phyloP scores from a whole-genome alignment of 2,329 filamentous ascomycete genomes.

The Nemania sp. region DNA sequence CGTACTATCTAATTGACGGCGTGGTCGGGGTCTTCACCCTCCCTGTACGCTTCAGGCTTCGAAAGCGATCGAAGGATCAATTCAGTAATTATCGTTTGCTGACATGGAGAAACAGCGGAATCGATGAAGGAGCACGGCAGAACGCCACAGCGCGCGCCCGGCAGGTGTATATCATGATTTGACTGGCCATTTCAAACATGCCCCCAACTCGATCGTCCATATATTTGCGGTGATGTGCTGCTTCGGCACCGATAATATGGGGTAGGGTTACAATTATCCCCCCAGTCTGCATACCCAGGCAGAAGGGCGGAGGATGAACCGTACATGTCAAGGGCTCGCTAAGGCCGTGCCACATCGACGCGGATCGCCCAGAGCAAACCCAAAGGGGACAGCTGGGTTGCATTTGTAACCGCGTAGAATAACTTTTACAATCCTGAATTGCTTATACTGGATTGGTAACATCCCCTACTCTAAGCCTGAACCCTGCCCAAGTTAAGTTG shows the following conservation, averaged over 20 bases:
- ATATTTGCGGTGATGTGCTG: constrained; percentile 12
- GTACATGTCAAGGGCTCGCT: constrained; percentile 13
- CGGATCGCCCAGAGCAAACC: constrained; percentile 9
- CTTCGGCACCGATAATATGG: constrained; percentile 34
- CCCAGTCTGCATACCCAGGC: neutral
- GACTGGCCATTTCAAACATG: constrained; percentile 10
- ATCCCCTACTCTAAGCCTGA: no score
- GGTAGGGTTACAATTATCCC: constrained; percentile 21
- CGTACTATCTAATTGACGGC: no score
- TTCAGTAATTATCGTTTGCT: constrained; percentile 11
- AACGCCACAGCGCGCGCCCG: constrained; percentile 15
- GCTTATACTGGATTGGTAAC: no score
- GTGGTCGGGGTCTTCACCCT: neutral
- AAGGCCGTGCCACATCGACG: constrained; percentile 15
- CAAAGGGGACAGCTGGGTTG: neutral
- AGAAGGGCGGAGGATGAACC: constrained; percentile 22
- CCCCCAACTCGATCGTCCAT: neutral
- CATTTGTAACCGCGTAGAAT: neutral
- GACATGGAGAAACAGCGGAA: neutral
- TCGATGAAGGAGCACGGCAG: constrained; percentile 7
- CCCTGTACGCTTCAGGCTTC: neutral
- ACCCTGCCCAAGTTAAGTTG: no score
- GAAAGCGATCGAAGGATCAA: constrained; percentile 1
- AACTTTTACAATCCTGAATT: no score
- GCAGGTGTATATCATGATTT: constrained; percentile 13